These are phyloP conservation scores for Schwanniomyces polymorphus DNA, from an alignment of 805 yeast genomes.

Conservation along the genomic window DNA sequence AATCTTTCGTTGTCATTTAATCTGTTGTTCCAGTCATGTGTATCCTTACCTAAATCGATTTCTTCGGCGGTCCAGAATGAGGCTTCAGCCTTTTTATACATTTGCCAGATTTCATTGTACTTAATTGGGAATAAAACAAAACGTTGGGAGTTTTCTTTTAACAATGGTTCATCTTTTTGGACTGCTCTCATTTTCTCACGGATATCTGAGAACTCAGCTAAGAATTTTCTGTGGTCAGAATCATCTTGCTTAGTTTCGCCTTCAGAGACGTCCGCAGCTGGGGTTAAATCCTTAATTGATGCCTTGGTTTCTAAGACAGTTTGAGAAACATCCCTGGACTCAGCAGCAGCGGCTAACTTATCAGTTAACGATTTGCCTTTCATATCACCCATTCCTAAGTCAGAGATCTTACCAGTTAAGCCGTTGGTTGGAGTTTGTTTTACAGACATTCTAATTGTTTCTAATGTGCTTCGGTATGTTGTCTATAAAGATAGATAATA, in stretches of 20 bases:
- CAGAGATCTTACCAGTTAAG: constrained; percentile 44
- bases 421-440: constrained; percentile 63
- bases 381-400: constrained; percentile 33
- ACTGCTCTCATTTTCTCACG: constrained; percentile 70
- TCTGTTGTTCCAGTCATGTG: constrained; percentile 87
- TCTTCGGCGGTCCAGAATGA: constrained; percentile 99
- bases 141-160: constrained; percentile 80
- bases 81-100: constrained; percentile 98
- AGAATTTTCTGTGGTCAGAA: constrained; percentile 54
- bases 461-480: not conserved
- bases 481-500: constrained; percentile 1
- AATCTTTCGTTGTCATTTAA: constrained; percentile 89
- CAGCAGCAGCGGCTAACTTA: constrained; percentile 42
- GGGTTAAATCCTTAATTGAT: constrained; percentile 16
- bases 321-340: constrained; percentile 31
- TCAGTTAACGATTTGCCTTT: constrained; percentile 41
- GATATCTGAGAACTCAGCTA: constrained; percentile 63
- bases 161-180: constrained; percentile 88
- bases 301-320: constrained; percentile 11
- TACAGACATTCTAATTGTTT: constrained; percentile 37
- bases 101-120: constrained; percentile 98
- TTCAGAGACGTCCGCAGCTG: constrained; percentile 18
- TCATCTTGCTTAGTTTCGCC: constrained; percentile 23
- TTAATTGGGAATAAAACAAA: constrained; percentile 94
- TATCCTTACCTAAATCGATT: constrained; percentile 90